These are phyloP conservation scores for Blumeria graminis DNA, from an alignment of 2,329 filamentous ascomycete genomes.

Conservation along the genomic window DNA sequence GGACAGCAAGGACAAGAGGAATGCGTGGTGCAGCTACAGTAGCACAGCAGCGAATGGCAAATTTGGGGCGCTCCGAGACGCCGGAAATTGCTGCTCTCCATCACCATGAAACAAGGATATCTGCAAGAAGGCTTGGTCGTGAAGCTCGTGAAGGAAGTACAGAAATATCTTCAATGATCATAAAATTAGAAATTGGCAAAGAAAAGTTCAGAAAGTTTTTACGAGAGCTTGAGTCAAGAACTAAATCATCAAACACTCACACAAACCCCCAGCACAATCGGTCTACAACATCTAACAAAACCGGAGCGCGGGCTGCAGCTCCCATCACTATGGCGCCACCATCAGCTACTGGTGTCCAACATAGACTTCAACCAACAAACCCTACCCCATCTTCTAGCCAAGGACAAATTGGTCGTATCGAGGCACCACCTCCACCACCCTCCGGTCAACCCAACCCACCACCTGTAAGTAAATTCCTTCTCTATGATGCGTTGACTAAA, in stretches of 20 bases:
- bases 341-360: constrained; percentile 17
- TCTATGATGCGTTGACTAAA: background rate
- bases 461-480: constrained; percentile 29
- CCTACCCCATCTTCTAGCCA: constrained; percentile 16
- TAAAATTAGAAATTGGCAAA: constrained; percentile 51
- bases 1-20: constrained; percentile 64
- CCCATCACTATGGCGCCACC: constrained; percentile 30
- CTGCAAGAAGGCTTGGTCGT: constrained; percentile 30
- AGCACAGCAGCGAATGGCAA: constrained; percentile 70
- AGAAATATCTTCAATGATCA: constrained; percentile 36
- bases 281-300: constrained; percentile 19
- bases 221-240: constrained; percentile 25
- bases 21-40: constrained; percentile 75
- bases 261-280: constrained; percentile 21
- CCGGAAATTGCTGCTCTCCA: constrained; percentile 50
- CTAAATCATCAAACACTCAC: constrained; percentile 17
- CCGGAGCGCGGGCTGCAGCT: constrained; percentile 20
- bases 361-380: constrained; percentile 10
- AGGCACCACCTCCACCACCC: constrained; percentile 34
- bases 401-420: constrained; percentile 39
- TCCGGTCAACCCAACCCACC: constrained; percentile 25
- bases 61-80: constrained; percentile 63
- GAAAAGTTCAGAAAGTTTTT: constrained; percentile 46
- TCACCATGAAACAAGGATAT: constrained; percentile 49
- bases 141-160: constrained; percentile 56